These are phyloP conservation scores for Pseudomonodictys pantanalensis DNA, from an alignment of 495 filamentous ascomycete genomes.

Conservation along the genomic window DNA sequence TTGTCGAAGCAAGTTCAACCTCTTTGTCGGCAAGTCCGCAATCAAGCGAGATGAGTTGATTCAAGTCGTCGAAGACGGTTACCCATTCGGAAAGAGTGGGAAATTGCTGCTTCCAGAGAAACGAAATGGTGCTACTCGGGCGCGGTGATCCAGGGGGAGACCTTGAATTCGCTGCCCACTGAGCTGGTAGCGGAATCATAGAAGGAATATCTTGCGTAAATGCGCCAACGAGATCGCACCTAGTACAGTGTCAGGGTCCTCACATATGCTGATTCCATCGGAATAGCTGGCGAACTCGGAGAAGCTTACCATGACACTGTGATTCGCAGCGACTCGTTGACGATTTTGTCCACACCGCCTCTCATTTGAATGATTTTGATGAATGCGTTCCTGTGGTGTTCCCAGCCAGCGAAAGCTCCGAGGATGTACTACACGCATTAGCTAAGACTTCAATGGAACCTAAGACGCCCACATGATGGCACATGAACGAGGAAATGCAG, in stretches of 20 bases:
- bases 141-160: constrained; percentile 8
- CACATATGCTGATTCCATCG: background rate
- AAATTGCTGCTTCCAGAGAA: constrained; percentile 9
- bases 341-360: constrained; percentile 6
- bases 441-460: background rate
- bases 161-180: background rate
- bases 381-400: constrained; percentile 3
- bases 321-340: constrained; percentile 6
- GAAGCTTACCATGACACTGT: constrained; percentile 11
- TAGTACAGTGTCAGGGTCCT: background rate
- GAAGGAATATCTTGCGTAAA: constrained; percentile 12
- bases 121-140: constrained; percentile 1
- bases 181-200: background rate
- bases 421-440: constrained; percentile 9
- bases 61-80: constrained; percentile 14
- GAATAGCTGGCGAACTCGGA: background rate
- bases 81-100: constrained; percentile 10
- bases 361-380: constrained; percentile 6
- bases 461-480: constrained; percentile 3
- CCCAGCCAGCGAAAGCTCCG: background rate
- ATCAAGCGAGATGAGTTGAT: constrained; percentile 12
- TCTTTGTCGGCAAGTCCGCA: background rate
- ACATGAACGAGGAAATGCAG: constrained; percentile 7
- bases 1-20: background rate
- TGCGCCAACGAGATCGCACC: constrained; percentile 5